These are phyloP conservation scores for Cinnamomum micranthum DNA, from an alignment of 164 flowering plant species.

Conservation along the genomic window DNA sequence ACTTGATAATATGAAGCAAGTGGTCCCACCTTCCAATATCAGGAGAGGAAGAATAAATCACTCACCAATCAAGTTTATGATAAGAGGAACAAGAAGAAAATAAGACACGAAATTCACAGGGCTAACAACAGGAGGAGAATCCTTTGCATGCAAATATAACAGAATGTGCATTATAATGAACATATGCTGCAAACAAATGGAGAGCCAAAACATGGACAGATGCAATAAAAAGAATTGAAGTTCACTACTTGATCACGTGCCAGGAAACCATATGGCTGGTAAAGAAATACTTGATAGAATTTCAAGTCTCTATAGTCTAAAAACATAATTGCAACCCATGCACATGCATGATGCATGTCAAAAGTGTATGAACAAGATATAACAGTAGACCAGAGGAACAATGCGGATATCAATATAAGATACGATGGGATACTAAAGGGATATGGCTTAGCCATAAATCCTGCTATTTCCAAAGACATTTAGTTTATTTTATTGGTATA, in stretches of 20 bases:
- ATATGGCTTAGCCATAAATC: neutral
- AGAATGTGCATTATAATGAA: neutral
- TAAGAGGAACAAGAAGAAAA: neutral
- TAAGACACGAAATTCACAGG: neutral
- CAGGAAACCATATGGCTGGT: neutral
- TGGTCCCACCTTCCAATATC: slow-evolving; percentile 69
- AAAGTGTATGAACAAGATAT: neutral
- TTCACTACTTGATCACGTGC: too few species aligned
- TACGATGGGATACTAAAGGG: too few species aligned
- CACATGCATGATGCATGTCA: neutral
- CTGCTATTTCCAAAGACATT: neutral
- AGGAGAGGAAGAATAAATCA: slow-evolving; percentile 7
- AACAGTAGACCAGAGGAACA: neutral
- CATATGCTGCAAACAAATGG: neutral
- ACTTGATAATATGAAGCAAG: slow-evolving; percentile 95
- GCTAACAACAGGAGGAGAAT: neutral
- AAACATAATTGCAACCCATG: neutral
- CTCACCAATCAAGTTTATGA: neutral
- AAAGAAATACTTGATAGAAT: neutral
- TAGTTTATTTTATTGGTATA: too few species aligned
- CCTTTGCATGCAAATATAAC: neutral
- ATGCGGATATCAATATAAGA: neutral
- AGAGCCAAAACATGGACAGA: neutral
- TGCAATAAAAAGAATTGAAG: neutral
- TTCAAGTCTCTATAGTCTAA: neutral